Conservation (phyloP, 306 rosid species). For the Acacia melanoxylon region DNA sequence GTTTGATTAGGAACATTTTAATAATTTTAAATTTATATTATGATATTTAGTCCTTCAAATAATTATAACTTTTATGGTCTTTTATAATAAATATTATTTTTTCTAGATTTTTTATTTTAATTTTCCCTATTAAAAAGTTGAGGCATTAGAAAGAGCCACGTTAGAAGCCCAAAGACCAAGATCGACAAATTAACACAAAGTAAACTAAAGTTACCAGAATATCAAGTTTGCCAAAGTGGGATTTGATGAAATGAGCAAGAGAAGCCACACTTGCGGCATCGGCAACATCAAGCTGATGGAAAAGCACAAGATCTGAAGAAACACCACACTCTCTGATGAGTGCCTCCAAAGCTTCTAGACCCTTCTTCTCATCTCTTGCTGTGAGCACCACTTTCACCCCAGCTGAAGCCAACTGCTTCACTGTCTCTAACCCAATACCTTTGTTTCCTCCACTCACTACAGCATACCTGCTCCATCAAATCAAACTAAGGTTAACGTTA, state of each 20-base stretch:
- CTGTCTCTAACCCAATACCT: slow-evolving; percentile 1
- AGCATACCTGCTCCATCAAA: neutral
- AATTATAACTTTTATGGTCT: too few relatives aligned
- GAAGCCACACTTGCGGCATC: slow-evolving; percentile 3
- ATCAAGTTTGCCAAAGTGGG: slow-evolving; percentile 7
- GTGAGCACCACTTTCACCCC: slow-evolving; percentile 12
- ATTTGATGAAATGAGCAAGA: neutral
- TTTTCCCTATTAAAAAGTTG: too few relatives aligned
- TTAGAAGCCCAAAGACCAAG: too few relatives aligned
- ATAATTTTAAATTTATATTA: too few relatives aligned
- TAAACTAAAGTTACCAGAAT: neutral
- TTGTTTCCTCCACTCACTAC: slow-evolving; percentile 4
- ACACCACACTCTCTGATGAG: neutral
- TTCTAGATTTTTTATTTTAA: too few relatives aligned
- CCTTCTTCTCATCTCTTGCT: slow-evolving; percentile 4
- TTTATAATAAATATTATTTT: too few relatives aligned
- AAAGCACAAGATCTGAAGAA: neutral
- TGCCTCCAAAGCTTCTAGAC: neutral
- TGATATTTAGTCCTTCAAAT: too few relatives aligned
- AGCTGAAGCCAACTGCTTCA: slow-evolving; percentile 1
- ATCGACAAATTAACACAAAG: too few relatives aligned
- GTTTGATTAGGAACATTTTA: too few relatives aligned
- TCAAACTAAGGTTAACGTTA: neutral
- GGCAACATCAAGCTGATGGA: slow-evolving; percentile 11
- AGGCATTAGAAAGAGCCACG: too few relatives aligned